Percentiles rank a stretch among this genome's conserved stretches.
Conservation (phyloP, 2,329 filamentous ascomycete genomes). For the Colletotrichum sp. region DNA sequence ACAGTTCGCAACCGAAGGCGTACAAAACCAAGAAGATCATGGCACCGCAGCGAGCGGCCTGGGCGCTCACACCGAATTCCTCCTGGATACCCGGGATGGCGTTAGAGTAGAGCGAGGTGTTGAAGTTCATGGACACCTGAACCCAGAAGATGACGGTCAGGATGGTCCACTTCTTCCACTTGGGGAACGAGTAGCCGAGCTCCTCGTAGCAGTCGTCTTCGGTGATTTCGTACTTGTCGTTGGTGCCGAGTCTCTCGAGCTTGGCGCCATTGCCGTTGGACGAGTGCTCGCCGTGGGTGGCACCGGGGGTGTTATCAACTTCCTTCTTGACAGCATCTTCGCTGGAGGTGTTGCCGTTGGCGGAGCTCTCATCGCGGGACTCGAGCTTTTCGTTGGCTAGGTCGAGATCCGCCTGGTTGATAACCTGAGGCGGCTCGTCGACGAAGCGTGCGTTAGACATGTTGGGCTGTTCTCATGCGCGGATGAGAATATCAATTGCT, state of each 20-base stretch:
- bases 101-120: constrained; percentile 76
- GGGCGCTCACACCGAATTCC: constrained; percentile 70
- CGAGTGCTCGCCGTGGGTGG: constrained; percentile 26
- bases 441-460: constrained; percentile 32
- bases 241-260: constrained; percentile 39
- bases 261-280: constrained; percentile 21
- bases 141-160: constrained; percentile 75
- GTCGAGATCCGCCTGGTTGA: constrained; percentile 37
- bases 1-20: constrained; percentile 85
- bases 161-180: constrained; percentile 74
- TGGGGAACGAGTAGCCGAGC: constrained; percentile 66
- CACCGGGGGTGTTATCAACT: not conserved
- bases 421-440: constrained; percentile 41
- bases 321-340: not conserved
- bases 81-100: constrained; percentile 68
- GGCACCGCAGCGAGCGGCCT: constrained; percentile 74
- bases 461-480: constrained; percentile 31
- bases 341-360: not conserved
- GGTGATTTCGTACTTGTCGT: constrained; percentile 52
- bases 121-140: constrained; percentile 81
- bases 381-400: constrained; percentile 43
- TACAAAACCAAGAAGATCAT: constrained; percentile 82
- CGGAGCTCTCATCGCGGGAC: not conserved
- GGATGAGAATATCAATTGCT: not conserved
- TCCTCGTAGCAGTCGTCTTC: constrained; percentile 68